Base-by-base conservation (phyloP, 177 flowering plant species). In the Telopea speciosissima region DNA sequence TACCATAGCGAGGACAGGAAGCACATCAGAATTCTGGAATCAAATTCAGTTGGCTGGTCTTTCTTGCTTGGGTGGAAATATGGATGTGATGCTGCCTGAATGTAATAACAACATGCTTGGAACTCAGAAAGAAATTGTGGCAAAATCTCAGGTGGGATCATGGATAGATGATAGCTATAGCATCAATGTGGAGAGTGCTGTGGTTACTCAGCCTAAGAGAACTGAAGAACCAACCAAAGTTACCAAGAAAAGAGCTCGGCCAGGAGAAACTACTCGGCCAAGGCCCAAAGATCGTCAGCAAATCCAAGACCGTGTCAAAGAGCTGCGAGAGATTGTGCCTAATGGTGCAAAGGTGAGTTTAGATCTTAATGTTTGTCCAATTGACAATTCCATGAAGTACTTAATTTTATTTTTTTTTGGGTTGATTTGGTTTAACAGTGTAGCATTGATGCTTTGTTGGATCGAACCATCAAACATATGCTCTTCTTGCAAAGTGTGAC, bases 211-310 rank as follows among this genome's bases (percentile, higher is more conserved):
- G 54, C 62, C 81, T 21, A 83, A 82, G 81, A 85, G 75, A 75
- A 42, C 81, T 44, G 89, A 84, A 49, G 87, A 85, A 64, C 81
- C 83, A 28, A 28, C 78, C 25, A 92, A 87, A 80, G 68, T 67
- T 56, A 76, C 75, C 28, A 90, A 76, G 83, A 95, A 90, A 78
- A 86, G 92, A 76, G 93, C 91, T 63, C 86, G 86, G 75, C 90
- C 99, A 60, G 97, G 97, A 45, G 94, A 89, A 80, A 88, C 89
- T 80, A 75, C 84, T 49, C 80, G 92, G 9, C 97, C 97, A 25
- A 88, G 96, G 84, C 97, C 97, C 40, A 92, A 90, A 80, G 97
- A 95, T 69, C 91, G 99, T 40, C 97, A 92, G 77, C 81, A 74
- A 83, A 92, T 95, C 75, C 90, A 88, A 76, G 99, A 92, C 65